phyloP scores from a whole-genome alignment of 371 early-diverging fungal genomes.

The Saksenaea oblongispora region DNA sequence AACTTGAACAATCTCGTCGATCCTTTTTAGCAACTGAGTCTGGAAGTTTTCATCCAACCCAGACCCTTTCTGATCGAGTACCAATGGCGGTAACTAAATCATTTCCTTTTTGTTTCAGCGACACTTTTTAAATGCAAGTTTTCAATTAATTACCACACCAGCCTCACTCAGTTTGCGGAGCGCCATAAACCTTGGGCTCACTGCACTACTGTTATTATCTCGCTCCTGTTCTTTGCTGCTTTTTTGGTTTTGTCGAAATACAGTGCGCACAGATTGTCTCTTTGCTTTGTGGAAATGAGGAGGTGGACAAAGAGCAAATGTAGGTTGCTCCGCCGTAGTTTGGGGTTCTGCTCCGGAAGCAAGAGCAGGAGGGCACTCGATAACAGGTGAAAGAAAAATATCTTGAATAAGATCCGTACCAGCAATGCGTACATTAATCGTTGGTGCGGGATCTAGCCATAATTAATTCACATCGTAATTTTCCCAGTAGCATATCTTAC shows the following conservation, averaged over 20 bases:
- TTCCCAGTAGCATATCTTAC: background rate
- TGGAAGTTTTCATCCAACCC: constrained; percentile 3
- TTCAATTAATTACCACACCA: constrained; percentile 23
- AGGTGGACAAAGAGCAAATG: constrained; percentile 40
- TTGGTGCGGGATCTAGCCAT: constrained; percentile 11
- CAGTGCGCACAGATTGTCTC: constrained; percentile 14
- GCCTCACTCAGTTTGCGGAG: constrained; percentile 43
- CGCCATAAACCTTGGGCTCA: constrained; percentile 49
- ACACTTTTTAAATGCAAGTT: background rate
- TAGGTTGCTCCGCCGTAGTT: constrained; percentile 15
- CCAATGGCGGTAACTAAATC: background rate
- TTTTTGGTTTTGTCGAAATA: background rate
- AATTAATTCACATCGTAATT: background rate
- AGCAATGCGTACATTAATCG: constrained; percentile 21
- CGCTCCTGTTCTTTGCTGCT: background rate
- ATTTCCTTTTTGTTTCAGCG: background rate
- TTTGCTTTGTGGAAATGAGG: constrained; percentile 35
- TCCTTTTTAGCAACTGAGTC: constrained; percentile 19
- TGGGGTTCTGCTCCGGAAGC: constrained; percentile 7
- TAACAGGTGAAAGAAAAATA: constrained; percentile 19
- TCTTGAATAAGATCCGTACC: constrained; percentile 21
- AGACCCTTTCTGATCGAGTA: background rate
- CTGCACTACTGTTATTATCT: constrained; percentile 35
- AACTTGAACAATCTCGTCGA: constrained; percentile 28
- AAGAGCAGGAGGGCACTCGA: constrained; percentile 14